These are phyloP conservation scores for Jatropha podagrica DNA, from an alignment of 441 rosid species.

Conservation along the genomic window DNA sequence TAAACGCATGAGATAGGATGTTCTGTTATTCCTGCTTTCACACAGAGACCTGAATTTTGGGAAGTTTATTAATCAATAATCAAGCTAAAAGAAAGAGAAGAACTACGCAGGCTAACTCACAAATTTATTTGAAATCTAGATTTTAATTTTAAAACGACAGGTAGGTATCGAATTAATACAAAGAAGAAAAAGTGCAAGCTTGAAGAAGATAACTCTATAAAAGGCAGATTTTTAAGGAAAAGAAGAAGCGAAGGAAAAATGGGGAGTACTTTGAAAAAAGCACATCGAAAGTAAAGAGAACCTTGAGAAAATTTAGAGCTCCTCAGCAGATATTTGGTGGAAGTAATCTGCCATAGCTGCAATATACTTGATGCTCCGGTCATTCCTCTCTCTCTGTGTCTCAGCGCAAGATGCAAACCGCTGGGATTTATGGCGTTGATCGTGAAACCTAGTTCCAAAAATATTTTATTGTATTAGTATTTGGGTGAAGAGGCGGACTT, in stretches of 20 bases:
- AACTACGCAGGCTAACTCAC: background rate
- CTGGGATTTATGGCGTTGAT: background rate
- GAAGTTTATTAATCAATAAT: background rate
- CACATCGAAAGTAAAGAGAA: conserved; percentile 2
- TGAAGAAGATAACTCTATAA: background rate
- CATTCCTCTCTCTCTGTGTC: conserved; percentile 15
- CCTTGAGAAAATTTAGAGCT: conserved; percentile 28
- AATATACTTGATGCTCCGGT: conserved; percentile 28
- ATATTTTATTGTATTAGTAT: too few relatives aligned
- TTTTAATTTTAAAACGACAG: background rate
- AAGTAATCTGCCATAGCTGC: conserved; percentile 35
- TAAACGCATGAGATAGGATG: conserved; percentile 37
- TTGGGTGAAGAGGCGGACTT: too few relatives aligned
- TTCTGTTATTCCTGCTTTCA: conserved; percentile 8
- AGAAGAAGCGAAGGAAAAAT: background rate
- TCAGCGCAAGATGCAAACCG: background rate
- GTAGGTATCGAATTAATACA: too few relatives aligned
- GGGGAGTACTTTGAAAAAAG: background rate
- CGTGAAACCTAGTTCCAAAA: too few relatives aligned
- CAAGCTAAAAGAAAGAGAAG: background rate
- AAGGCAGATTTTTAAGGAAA: background rate
- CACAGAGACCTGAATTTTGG: conserved; percentile 25
- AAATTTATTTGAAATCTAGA: background rate
- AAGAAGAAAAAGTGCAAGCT: background rate
- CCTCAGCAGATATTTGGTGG: conserved; percentile 23